Base-by-base conservation (phyloP, 345 rosid genomes). In the Brassica juncea region DNA sequence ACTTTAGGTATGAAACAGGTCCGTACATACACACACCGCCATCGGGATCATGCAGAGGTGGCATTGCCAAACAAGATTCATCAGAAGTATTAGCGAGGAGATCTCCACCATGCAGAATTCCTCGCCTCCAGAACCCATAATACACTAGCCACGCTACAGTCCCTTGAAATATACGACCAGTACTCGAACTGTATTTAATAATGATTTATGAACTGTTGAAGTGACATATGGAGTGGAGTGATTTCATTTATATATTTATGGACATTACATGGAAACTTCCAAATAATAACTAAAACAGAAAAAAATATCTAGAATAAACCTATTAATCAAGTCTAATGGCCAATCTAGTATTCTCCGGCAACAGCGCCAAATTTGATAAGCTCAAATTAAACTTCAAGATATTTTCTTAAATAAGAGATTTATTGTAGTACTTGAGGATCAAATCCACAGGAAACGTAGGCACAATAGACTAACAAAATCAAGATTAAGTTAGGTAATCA, bases 11-110 rank as follows among this genome's bases (percentile, higher is more conserved):
- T 21, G 30, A 21, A 57, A 21, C 62, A 57, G 30, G 62, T 21
- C 28, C 62, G 62, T 57, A 57, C 62, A 57, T 57, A 57, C 30
- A 21, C 14, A 57, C 62, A 57, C 62, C 62, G 23, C 62, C 62
- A 21, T 57, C 62, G 0, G 30, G 5, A 8, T 57, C 62, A 57
- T 57, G 62, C 62, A 57, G 5, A 57, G 62, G 12, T 57, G 62
- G 62, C 30, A 57, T 9, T 21, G 62, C 62, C 30, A 57, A 57
- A 57, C 30, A 57, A 9, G 30, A 25, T 57, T 57, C 62, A 57
- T 21, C 62, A 21, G 62, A 57, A 21, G 30, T 57, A 57, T 15
- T 57, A 57, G 62, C 6, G 28, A 21, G 62, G 62, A 57, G 62
- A 57, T 57, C 62, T 8, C 62, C 62, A 57, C 62, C 28, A 57